A percentile compares a stretch with the other conserved stretches of the same genome.
Evolutionary conservation across 108 stramenopile genomes (phyloP).

Genomic region (Nitzschia sp.): DNA sequence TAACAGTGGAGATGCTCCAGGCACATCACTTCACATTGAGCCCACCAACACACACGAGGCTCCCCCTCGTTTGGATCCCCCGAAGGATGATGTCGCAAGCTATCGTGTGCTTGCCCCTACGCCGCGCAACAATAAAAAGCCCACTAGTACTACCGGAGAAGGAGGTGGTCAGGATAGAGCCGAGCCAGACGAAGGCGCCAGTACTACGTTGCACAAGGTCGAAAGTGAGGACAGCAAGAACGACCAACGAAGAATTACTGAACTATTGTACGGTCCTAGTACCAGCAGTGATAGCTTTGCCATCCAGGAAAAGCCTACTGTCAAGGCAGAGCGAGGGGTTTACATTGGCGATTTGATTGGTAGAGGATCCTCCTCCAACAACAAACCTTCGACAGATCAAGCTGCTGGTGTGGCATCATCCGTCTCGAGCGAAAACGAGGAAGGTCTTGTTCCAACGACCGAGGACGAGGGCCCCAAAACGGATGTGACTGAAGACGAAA

Average conservation of each 20-base stretch:
- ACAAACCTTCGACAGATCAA: neutral
- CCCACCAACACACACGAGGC: neutral
- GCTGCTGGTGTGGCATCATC: too few species aligned
- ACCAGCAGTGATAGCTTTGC: neutral
- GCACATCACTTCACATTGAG: neutral
- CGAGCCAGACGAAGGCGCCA: neutral
- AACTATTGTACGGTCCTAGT: conserved; percentile 7
- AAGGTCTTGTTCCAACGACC: too few species aligned
- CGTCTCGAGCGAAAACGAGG: neutral
- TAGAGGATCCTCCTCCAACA: neutral
- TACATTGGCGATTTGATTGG: conserved; percentile 22
- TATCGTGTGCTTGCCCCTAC: conserved; percentile 15
- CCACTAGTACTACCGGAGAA: neutral
- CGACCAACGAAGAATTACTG: conserved; percentile 5
- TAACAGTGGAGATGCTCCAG: conserved; percentile 1
- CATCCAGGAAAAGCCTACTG: neutral
- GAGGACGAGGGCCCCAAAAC: neutral
- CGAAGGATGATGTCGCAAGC: neutral
- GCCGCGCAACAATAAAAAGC: neutral
- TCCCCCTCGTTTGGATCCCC: conserved; percentile 3
- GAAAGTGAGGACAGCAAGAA: neutral
- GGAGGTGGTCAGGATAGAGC: neutral
- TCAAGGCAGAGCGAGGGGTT: neutral
- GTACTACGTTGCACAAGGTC: too few species aligned
- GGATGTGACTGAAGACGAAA: neutral